Base-by-base conservation (phyloP, 345 rosid species). In the Physaria fendleri region DNA sequence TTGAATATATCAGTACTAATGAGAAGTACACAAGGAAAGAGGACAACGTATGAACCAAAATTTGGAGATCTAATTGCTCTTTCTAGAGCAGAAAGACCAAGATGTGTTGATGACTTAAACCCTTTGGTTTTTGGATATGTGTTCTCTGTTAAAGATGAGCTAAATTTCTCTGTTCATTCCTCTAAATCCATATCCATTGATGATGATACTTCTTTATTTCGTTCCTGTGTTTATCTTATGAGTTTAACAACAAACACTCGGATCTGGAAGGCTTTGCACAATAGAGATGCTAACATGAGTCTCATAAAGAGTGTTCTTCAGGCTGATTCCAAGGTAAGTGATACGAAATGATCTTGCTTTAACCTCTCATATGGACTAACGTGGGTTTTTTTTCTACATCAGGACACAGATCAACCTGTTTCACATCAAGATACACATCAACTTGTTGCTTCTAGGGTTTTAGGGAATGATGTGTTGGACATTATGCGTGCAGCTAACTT, bases 41-140 rank as follows among this genome's bases (percentile, higher is more conserved):
- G n/a, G n/a, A n/a, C n/a, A n/a, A n/a, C n/a, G 45, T 79, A 74
- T 25, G 5, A 55, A 44, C 84, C 84, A 4, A 62, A 40, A 16
- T 7, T 32, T 24, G 79, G 84, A 35, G 77, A 79, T 74, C 64
- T 77, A 9, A 43, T 77, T 49, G 75, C 74, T 8, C 35, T 79
- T 8, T 65, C 81, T n/a, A 6, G 59, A 38, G 30, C n/a, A n/a
- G 66, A 32, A 17, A 68, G 41, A 18, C 76, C 77, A 15, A 71
- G 67, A 41, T 4, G 59, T 22, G 24, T 62, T 30, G 45, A 47
- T 37, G 72, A 79, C 30, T 45, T 76, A 49, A 53, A 62, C 27
- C 59, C 71, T 4, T 43, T 41, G 25, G 32, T 57, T 59, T 24
- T 74, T 2, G 81, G 74, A 8, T 68, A 51, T 18, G 81, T 74